Base-by-base conservation (phyloP, 805 yeast genomes). In the Metschnikowia hibisci region DNA sequence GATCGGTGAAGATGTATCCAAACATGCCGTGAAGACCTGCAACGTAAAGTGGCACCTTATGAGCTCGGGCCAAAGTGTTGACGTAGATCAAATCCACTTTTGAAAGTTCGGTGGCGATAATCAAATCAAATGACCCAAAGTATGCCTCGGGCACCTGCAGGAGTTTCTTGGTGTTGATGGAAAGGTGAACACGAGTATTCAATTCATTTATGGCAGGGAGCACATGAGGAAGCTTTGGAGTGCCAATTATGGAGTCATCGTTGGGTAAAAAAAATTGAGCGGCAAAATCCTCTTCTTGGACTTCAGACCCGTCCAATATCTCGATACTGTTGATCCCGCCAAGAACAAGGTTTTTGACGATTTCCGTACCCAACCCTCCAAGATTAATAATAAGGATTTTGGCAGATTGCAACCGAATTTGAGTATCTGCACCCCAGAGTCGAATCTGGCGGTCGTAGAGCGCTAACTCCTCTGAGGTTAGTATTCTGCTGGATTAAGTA, bases 341-440 rank as follows among this genome's bases (percentile, higher is more conserved):
- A 18, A 93, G 73, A 14, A 87, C 87, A 37, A 93, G 62, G 61
- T 90, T 90, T 63, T 93, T 91, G 29, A 82, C 78, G 9, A 86
- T 73, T 61, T 91, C 99, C 12, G 82, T 79, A 5, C 95, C 95
- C 7, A 87, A 73, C 1, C 87, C 87, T 9, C 90, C 84, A 12
- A 88, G 54, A 48, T 85, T 84, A 36, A 91, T 71, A 33, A 93
- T 55, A 34, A 90, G 66, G 4, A 91, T 73, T 34, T 76, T 76
- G 6, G 96, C 82, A 14, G 81, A 77, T 29, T 93, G 74, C 69
- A 91, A 78, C 34, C 80, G 62, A 32, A 79, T 73, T 61, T 91
- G 99, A 3, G 97, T 95, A 26, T 86, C 95, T 58, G 93, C 71
- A 2, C 99, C 99, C 99, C 99, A 91, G 15, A 91, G 73, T 49